These are phyloP conservation scores for Laguncularia racemosa DNA, from an alignment of 345 rosid species.

Conservation along the genomic window DNA sequence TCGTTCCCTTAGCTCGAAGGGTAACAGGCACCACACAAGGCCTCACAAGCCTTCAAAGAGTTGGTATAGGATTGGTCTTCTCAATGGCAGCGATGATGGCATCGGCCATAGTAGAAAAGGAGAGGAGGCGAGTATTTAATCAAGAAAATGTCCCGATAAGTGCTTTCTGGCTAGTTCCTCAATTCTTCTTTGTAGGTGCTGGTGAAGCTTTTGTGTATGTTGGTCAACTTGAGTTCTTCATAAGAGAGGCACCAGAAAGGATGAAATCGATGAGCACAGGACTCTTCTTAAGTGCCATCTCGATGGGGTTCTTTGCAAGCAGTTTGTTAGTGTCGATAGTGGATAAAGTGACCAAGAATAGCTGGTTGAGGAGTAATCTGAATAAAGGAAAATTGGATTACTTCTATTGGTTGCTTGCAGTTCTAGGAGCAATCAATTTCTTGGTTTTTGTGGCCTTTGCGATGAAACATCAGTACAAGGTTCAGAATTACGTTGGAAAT, in stretches of 20 bases:
- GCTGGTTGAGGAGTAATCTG: slow-evolving; percentile 42
- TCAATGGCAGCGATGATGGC: slow-evolving; percentile 66
- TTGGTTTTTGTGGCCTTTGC: slow-evolving; percentile 25
- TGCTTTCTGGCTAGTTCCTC: slow-evolving; percentile 58
- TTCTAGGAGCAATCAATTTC: slow-evolving; percentile 34
- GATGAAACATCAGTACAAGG: slow-evolving; percentile 25
- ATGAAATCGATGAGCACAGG: slow-evolving; percentile 49
- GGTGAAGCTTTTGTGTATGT: slow-evolving; percentile 51
- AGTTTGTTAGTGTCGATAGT: slow-evolving; percentile 34
- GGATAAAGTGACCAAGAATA: slow-evolving; percentile 17
- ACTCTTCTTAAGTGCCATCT: slow-evolving; percentile 40
- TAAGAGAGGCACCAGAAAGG: slow-evolving; percentile 56
- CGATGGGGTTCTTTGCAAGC: slow-evolving; percentile 46
- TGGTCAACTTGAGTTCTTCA: slow-evolving; percentile 53
- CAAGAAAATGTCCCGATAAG: slow-evolving; percentile 15
- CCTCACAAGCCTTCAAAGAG: slow-evolving; percentile 82
- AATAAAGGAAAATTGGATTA: slow-evolving; percentile 35
- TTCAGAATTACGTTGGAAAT: slow-evolving; percentile 8
- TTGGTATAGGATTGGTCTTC: slow-evolving; percentile 67
- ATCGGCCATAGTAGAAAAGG: slow-evolving; percentile 43
- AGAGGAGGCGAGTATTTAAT: slow-evolving; percentile 19
- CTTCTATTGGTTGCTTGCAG: slow-evolving; percentile 39
- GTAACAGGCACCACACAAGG: slow-evolving; percentile 55
- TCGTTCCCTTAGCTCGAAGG: slow-evolving; percentile 56
- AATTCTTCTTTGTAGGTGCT: slow-evolving; percentile 32